Evolutionary conservation across 129 eudicot genomes (phyloP), one percentile per base, ranked within the genome.

Genomic region (Artemisia annua): DNA sequence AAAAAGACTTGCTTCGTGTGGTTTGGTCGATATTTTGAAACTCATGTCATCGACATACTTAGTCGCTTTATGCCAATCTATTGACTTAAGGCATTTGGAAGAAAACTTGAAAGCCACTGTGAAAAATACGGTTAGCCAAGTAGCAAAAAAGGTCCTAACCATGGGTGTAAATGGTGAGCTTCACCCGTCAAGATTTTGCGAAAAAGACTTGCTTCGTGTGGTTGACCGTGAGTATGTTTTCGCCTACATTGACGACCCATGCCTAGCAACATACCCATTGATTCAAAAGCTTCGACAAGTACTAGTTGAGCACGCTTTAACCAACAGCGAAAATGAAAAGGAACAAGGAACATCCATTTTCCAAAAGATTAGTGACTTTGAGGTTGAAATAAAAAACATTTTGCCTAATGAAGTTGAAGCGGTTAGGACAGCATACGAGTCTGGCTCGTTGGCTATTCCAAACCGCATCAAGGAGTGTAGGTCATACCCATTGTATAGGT

Each of bases 111-210:
- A 67, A 56, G 46, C 61, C 5, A 69, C 81, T 0, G 90, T 86
- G 0, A 86, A 86, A 59, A 80, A 73, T 83, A 77, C 81, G 0
- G 85, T 86, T 1, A 86, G 90, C 85, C 87, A 77, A 61, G 83
- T 76, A n/a, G 87, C 90, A 7, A 86, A 83, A 48, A 65, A 75
- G 56, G 78, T 76, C 7, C 76, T 86, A 13, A 83, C 87, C 43
- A 74, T 54, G 0, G 85, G 85, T 3, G 77, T 56, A 11, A 79
- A 80, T 2, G 90, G 85, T 7, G 91, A 85, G 63, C 91, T 85
- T 19, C 94, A 87, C 72, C 96, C 93, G 0, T 90, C 96, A 10
- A 79, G 96, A 60, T 90, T 90, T 64, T 78, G 93, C 49, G 96
- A 90, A 76, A 85, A 83, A 64, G 93, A 90, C 61, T 70, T 90